Base-by-base conservation (phyloP, 805 yeast species). In the Pichia phayaonensis region DNA sequence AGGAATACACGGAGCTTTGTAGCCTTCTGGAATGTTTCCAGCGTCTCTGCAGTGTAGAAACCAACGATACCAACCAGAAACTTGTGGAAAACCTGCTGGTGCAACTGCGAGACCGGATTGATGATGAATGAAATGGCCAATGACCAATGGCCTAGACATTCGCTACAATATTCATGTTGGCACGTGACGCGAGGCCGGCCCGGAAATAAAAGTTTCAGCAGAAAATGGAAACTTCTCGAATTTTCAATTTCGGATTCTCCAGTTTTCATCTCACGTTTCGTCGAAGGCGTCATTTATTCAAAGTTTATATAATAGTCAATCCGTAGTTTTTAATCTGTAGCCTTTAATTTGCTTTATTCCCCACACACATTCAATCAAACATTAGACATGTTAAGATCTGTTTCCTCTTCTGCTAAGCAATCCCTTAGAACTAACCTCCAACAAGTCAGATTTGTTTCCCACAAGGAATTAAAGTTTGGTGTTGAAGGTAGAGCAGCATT, bases 401-500 rank as follows among this genome's bases (percentile, higher is more conserved):
- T 48, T 21, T 49, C 52, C n/a, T 73, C 76, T 46, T 64, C 73
- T 55, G 50, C 72, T 40, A 73, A 63, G 59, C 69, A 66, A 54
- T 57, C 74, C 38, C 59, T 72, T 27, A 66, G 69, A 47, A 59
- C 71, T 26, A 66, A 76, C 56, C 22, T 13, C 15, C 48, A 44
- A 44, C 51, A 48, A 48, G 23, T 48, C 22, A 80, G 83, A 68
- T 59, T 66, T 60, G 70, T 72, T 60, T 72, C 83, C 60, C 96
- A 90, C 81, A 94, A 94, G 74, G 97, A 92, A 68, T 79, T 92
- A 66, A 89, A 86, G 73, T 94, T 94, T 66, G 97, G 98, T 54
- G 96, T 92, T 55, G 97, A 90, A 67, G 98, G 97, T 60, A 83
- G 99, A 71, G 96, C 97, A 46, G 89, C 98, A 41, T 74, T 92